A percentile compares a stretch with the other conserved stretches of the same genome.
phyloP scores from a whole-genome alignment of 129 eudicot species.

The Silybum marianum region DNA sequence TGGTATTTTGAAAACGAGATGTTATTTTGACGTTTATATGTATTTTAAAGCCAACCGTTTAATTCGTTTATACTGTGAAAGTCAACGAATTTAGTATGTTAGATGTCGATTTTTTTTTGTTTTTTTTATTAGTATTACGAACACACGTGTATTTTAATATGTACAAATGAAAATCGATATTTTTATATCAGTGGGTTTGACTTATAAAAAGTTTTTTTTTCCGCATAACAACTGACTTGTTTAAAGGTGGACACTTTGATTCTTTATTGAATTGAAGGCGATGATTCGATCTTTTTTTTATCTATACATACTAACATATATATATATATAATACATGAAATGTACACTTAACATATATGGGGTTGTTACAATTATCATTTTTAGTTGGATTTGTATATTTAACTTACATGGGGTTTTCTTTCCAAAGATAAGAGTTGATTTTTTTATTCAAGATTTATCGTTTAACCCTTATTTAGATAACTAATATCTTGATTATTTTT shows the following conservation, averaged over 20 bases:
- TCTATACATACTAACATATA: not conserved
- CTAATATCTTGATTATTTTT: not conserved
- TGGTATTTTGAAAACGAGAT: not conserved
- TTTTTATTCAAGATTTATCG: not conserved
- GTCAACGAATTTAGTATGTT: not conserved
- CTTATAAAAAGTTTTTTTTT: not conserved
- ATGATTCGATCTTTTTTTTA: not conserved
- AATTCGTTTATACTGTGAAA: not conserved
- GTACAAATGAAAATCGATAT: not conserved
- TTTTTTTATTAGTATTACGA: not conserved
- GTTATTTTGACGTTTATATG: not conserved
- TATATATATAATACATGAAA: not conserved
- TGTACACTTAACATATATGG: not conserved
- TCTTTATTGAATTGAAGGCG: not conserved
- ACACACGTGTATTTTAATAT: not conserved
- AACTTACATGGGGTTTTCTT: not conserved
- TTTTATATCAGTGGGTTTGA: not conserved
- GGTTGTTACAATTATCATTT: not conserved
- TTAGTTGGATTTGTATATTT: not conserved
- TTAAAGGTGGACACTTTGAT: slow-evolving; percentile 15
- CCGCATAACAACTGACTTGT: not conserved
- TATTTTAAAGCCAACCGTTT: not conserved
- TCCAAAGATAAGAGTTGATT: not conserved
- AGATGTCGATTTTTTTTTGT: not conserved
- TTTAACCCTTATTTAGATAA: not conserved